Evolutionary conservation across 1,284 basidiomycete species (phyloP).

Genomic region (Ustilago lituana): DNA sequence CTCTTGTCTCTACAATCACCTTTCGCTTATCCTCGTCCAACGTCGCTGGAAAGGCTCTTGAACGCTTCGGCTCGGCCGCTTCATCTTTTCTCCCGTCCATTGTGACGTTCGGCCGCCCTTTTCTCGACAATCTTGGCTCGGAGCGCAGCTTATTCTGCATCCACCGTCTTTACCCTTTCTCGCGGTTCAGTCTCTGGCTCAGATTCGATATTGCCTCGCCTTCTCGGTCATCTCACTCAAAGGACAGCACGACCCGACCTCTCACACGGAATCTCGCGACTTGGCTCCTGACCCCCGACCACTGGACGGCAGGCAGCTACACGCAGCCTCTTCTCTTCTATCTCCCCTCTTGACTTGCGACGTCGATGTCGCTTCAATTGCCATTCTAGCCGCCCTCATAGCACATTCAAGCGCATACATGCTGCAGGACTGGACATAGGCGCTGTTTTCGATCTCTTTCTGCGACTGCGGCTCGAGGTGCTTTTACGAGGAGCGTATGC

Average conservation of each 20-base stretch:
- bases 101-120: constrained; percentile 2
- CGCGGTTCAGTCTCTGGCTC: neutral
- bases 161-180: neutral
- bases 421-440: neutral
- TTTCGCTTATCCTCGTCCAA: neutral
- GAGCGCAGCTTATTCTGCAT: constrained; percentile 2
- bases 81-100: neutral
- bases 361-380: neutral
- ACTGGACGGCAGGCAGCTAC: too few species aligned
- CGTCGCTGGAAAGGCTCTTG: neutral
- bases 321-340: neutral
- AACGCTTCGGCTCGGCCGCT: neutral
- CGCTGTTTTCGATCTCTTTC: neutral
- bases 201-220: neutral
- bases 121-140: constrained; percentile 8
- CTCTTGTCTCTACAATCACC: neutral
- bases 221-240: too few species aligned
- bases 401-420: constrained; percentile 15
- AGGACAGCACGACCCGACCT: too few species aligned
- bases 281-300: too few species aligned
- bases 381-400: neutral
- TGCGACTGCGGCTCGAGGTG: too few species aligned
- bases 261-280: too few species aligned
- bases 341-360: neutral
- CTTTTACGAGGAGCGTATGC: too few species aligned